Evolutionary conservation across 2,329 filamentous ascomycete genomes (phyloP).

Genomic region (Penicillium janthinellum): DNA sequence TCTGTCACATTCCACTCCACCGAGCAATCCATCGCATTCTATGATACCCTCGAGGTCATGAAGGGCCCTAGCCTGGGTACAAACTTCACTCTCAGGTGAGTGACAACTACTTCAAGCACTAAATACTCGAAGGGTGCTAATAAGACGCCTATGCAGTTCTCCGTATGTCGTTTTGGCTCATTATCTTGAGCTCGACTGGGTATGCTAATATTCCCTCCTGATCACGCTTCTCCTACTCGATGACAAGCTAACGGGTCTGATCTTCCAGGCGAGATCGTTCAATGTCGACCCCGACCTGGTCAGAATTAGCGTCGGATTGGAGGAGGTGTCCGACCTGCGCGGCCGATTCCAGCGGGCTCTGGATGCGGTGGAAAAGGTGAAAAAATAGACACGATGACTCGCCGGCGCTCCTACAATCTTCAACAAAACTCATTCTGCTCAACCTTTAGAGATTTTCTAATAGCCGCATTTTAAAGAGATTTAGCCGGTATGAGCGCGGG

Average conservation of each 20-base stretch:
- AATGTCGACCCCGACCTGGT: slow-evolving; percentile 81
- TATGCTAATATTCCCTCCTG: slow-evolving; percentile 38
- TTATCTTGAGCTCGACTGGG: slow-evolving; percentile 90
- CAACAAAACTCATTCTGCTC: slow-evolving; percentile 1
- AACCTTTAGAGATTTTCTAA: background rate
- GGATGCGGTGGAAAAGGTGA: slow-evolving; percentile 50
- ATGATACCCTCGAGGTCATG: slow-evolving; percentile 79
- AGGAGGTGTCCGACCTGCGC: slow-evolving; percentile 70
- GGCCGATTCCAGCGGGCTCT: slow-evolving; percentile 70
- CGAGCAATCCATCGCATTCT: slow-evolving; percentile 76
- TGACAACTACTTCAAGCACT: background rate
- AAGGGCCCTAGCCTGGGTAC: slow-evolving; percentile 96
- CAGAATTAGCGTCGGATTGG: slow-evolving; percentile 85
- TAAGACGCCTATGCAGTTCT: slow-evolving; percentile 53
- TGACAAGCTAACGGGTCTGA: slow-evolving; percentile 11
- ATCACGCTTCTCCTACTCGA: background rate
- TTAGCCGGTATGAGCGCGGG: background rate
- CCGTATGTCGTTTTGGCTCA: slow-evolving; percentile 92
- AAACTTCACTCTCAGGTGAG: slow-evolving; percentile 81
- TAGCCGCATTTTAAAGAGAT: background rate
- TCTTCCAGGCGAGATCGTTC: slow-evolving; percentile 65
- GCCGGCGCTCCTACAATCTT: background rate
- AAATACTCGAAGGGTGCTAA: background rate
- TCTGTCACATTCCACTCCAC: slow-evolving; percentile 76
- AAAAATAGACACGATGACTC: slow-evolving; percentile 8